Conservation (phyloP, 1,284 basidiomycete species). For the Spongispora temasekensis region DNA sequence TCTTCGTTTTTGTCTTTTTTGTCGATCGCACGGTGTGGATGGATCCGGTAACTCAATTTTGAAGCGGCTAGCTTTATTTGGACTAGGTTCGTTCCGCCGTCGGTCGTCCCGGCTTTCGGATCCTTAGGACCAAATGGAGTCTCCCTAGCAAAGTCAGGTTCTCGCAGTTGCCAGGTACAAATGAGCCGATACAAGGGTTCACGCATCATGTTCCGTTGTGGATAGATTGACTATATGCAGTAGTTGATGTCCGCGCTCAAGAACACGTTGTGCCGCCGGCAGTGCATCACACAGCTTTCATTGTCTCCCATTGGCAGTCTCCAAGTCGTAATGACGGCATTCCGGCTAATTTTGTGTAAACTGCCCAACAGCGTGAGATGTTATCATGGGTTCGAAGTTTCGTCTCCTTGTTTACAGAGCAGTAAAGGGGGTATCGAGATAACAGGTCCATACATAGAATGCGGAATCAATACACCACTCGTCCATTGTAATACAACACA, state of each 20-base stretch:
- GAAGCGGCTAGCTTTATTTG: conserved; percentile 1
- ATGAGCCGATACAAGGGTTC: conserved; percentile 1
- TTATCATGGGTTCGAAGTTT: neutral
- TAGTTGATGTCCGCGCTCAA: neutral
- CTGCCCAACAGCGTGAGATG: neutral
- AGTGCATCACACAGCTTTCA: conserved; percentile 2
- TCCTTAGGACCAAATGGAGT: neutral
- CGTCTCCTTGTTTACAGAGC: neutral
- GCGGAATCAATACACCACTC: neutral
- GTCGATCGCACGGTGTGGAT: neutral
- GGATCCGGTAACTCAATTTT: conserved; percentile 12
- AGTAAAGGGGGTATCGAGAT: conserved; percentile 11
- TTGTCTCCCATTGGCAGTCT: too few relatives aligned
- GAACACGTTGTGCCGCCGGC: neutral
- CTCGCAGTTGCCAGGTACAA: conserved; percentile 25
- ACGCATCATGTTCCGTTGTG: conserved; percentile 2
- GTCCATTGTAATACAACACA: conserved; percentile 7
- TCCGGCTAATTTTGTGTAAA: neutral
- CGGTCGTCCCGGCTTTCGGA: neutral
- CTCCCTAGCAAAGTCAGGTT: neutral
- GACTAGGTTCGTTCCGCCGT: neutral
- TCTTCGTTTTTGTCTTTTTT: neutral
- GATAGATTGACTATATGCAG: neutral
- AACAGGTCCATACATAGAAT: conserved; percentile 5
- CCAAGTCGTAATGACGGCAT: neutral